Base-by-base conservation (phyloP, 805 yeast species). In the Metschnikowia proteae region DNA sequence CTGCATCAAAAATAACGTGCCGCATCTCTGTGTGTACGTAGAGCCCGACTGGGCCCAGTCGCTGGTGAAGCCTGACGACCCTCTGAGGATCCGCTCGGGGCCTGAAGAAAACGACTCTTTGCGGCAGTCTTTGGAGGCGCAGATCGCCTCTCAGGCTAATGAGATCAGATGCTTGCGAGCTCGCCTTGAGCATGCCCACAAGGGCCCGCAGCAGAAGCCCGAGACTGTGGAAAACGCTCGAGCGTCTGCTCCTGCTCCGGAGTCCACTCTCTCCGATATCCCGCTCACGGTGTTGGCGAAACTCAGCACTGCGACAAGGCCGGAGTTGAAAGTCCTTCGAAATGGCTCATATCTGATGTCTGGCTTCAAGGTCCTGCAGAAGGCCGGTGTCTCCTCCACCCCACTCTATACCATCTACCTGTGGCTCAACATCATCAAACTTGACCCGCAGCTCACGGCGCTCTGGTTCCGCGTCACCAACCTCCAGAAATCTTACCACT, bases 381-480 rank as follows among this genome's bases (percentile, higher is more conserved):
- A n/a, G 10, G 6, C 29, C 5, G 29, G 46, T 48, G 48, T 26
- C 31, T 22, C 33, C 26, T 6, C 48, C 13, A 42, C 36, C 11
- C 37, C 52, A 7, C 31, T 45, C 13, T 54, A 60, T n/a, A 61
- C 61, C 44, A 57, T 64, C 3, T 70, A 65, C 59, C 61, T 69
- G 25, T 73, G 76, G 78, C 60, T 68, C 43, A 71, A 68, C 58
- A 49, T 69, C 22, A 59, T 73, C 46, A 64, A 63, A 44, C 45
- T 71, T 13, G 78, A 73, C 52, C 74, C 74, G 0, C 71, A 69
- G 38, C 60, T 73, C 34, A 67, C 75, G 13, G 57, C 64, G 3
- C 60, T 73, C 39, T 73, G 78, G 78, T 63, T 56, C 47, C 68
- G 66, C 41, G 71, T 73, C 50, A 68, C 71, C 30, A 67, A 63